Conservation (phyloP, 805 yeast genomes). For the Blastobotrys mokoenaii region DNA sequence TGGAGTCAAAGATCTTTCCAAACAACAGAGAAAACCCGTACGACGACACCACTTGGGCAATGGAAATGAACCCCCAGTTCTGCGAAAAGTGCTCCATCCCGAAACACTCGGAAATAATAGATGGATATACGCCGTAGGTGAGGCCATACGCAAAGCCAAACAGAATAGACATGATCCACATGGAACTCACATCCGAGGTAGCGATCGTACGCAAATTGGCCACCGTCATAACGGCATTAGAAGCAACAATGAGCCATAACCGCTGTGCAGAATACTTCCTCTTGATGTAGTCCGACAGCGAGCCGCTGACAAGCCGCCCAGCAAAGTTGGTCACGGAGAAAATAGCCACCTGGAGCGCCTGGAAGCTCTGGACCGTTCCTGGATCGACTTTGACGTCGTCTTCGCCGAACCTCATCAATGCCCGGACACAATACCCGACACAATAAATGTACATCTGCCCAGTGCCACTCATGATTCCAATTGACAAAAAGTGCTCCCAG, state of each 20-base stretch:
- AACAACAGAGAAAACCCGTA: slow-evolving; percentile 51
- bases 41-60: slow-evolving; percentile 58
- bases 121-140: slow-evolving; percentile 62
- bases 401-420: slow-evolving; percentile 27
- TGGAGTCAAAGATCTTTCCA: slow-evolving; percentile 54
- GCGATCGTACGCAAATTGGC: slow-evolving; percentile 43
- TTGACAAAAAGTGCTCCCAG: slow-evolving; percentile 41
- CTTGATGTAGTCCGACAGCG: slow-evolving; percentile 50
- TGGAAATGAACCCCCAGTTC: slow-evolving; percentile 64
- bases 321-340: slow-evolving; percentile 56
- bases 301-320: slow-evolving; percentile 58
- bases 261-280: slow-evolving; percentile 41
- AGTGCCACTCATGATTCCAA: slow-evolving; percentile 52
- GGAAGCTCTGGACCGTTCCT: slow-evolving; percentile 37
- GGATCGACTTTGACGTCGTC: slow-evolving; percentile 8
- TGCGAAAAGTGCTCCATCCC: slow-evolving; percentile 59
- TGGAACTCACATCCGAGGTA: slow-evolving; percentile 24
- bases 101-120: slow-evolving; percentile 59
- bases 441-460: slow-evolving; percentile 70
- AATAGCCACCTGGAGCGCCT: slow-evolving; percentile 62
- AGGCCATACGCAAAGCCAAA: slow-evolving; percentile 68
- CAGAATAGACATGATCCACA: slow-evolving; percentile 45
- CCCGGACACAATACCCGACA: slow-evolving; percentile 60
- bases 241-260: slow-evolving; percentile 46
- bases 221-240: slow-evolving; percentile 38